Evolutionary conservation across 106 monocot genomes (phyloP).

Genomic region (Allium fistulosum): DNA sequence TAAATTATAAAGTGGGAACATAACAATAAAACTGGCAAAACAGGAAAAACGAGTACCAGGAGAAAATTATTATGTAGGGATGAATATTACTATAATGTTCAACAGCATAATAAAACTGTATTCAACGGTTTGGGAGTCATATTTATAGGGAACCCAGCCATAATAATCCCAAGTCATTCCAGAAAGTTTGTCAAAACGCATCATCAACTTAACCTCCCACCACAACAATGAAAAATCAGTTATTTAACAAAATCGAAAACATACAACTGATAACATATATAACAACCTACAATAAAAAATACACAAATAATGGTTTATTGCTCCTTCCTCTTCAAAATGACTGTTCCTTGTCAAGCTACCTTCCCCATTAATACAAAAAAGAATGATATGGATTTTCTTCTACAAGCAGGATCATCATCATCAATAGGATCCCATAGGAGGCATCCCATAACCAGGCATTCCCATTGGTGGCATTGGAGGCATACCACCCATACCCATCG

Average conservation of each 20-base stretch:
- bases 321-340: conserved; percentile 1
- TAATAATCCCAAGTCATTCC: no score
- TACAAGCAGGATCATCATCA: neutral
- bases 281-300: conserved; percentile 12
- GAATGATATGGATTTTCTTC: neutral
- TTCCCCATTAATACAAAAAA: neutral
- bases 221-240: neutral
- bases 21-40: no score
- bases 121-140: neutral
- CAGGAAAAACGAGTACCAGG: no score
- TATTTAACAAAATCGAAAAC: conserved; percentile 5
- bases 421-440: conserved; percentile 68
- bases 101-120: neutral
- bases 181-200: neutral
- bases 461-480: conserved; percentile 51
- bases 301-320: conserved; percentile 8
- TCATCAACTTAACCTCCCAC: conserved; percentile 5
- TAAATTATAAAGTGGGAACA: no score
- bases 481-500: conserved; percentile 75
- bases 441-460: conserved; percentile 39
- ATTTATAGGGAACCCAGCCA: conserved; percentile 4
- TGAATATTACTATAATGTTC: neutral
- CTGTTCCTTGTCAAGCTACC: neutral
- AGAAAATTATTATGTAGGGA: no score
- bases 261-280: conserved; percentile 7